A percentile compares a stretch with the other conserved stretches of the same genome.
These are phyloP conservation scores for Candida koratica DNA, from an alignment of 805 yeast species.

Conservation along the genomic window DNA sequence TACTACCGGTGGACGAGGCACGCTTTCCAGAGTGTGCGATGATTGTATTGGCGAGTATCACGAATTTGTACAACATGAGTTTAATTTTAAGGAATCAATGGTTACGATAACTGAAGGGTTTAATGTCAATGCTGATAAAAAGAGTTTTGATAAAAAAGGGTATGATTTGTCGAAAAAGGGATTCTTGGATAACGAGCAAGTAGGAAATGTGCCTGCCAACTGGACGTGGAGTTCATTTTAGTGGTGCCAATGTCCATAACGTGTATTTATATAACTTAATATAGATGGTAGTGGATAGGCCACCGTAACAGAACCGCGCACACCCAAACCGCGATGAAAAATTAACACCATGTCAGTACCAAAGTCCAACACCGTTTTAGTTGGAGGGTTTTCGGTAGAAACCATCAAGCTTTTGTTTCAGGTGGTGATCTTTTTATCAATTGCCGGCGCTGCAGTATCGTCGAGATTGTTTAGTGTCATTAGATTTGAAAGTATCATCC, in stretches of 20 bases:
- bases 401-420: slow-evolving; percentile 49
- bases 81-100: slow-evolving; percentile 20
- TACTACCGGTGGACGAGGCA: slow-evolving; percentile 64
- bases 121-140: background rate
- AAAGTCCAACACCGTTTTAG: slow-evolving; percentile 19
- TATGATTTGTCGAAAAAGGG: slow-evolving; percentile 5
- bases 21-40: slow-evolving; percentile 67
- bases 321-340: slow-evolving; percentile 9
- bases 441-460: slow-evolving; percentile 89
- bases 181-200: slow-evolving; percentile 27
- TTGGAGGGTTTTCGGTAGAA: slow-evolving; percentile 26
- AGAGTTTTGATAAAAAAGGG: too few relatives aligned
- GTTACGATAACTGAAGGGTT: slow-evolving; percentile 1
- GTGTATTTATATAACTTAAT: background rate
- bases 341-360: slow-evolving; percentile 18
- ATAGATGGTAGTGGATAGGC: too few relatives aligned
- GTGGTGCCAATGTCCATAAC: background rate
- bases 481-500: slow-evolving; percentile 92
- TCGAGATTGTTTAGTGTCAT: slow-evolving; percentile 94
- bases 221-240: slow-evolving; percentile 79
- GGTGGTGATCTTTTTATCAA: slow-evolving; percentile 63
- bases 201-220: slow-evolving; percentile 61
- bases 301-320: too few relatives aligned
- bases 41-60: slow-evolving; percentile 61
- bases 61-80: slow-evolving; percentile 40